A percentile compares a stretch with the other conserved stretches of the same genome.
Conservation (phyloP, 2,329 filamentous ascomycete species). For the Stachybotrys chlorohalonatus region DNA sequence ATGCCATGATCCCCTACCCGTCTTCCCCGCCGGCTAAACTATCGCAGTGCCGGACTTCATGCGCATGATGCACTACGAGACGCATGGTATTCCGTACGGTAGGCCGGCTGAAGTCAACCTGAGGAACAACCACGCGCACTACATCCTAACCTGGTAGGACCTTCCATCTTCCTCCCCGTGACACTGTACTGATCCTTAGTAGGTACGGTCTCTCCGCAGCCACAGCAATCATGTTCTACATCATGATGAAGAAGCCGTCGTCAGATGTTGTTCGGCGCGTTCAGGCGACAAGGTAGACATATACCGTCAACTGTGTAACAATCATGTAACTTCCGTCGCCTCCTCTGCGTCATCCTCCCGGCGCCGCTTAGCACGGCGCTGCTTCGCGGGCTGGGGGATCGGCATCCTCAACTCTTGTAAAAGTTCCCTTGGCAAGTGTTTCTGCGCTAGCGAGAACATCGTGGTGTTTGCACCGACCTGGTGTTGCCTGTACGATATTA, state of each 20-base stretch:
- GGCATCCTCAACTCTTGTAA: conserved; percentile 74
- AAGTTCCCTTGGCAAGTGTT: conserved; percentile 71
- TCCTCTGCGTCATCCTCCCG: conserved; percentile 23
- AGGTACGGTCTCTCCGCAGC: conserved; percentile 83
- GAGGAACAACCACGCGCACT: conserved; percentile 94
- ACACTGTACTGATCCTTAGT: conserved; percentile 2
- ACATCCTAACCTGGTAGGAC: conserved; percentile 94
- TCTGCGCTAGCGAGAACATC: conserved; percentile 76
- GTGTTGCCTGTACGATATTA: conserved; percentile 56
- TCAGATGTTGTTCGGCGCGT: conserved; percentile 65
- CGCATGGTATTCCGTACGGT: conserved; percentile 81
- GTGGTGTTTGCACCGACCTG: conserved; percentile 64
- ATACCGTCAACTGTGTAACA: conserved; percentile 7
- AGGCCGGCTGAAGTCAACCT: conserved; percentile 83
- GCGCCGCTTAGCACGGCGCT: conserved; percentile 25
- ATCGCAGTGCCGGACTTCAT: conserved; percentile 66
- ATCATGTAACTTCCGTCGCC: conserved; percentile 23
- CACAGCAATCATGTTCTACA: conserved; percentile 92
- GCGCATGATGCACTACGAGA: conserved; percentile 63
- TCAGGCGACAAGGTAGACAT: conserved; percentile 42
- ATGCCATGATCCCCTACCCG: neutral
- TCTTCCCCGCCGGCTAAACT: conserved; percentile 5
- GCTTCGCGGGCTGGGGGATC: conserved; percentile 41
- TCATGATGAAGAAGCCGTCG: conserved; percentile 83
- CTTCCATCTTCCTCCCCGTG: neutral